A percentile compares a stretch with the other conserved stretches of the same genome.
Evolutionary conservation across 2,329 filamentous ascomycete genomes (phyloP).

Genomic region (Fusarium chlamydosporum): DNA sequence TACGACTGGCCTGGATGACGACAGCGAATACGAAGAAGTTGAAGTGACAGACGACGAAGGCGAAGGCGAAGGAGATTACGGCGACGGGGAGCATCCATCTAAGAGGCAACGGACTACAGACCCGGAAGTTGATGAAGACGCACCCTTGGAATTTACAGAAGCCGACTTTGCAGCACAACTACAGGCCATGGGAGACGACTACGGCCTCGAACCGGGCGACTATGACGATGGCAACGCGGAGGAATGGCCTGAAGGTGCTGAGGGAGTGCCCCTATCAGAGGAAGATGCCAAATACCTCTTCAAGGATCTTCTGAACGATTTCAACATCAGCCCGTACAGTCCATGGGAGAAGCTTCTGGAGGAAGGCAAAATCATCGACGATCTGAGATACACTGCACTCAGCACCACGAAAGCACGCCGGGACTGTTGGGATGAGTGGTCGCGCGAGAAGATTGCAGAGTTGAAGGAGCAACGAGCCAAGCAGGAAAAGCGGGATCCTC

Average conservation of each 20-base stretch:
- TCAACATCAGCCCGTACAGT: conserved; percentile 85
- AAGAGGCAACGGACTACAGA: conserved; percentile 77
- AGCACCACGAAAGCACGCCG: conserved; percentile 84
- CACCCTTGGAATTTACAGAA: conserved; percentile 85
- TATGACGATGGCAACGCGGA: conserved; percentile 76
- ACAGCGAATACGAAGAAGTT: conserved; percentile 72
- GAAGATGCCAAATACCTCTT: conserved; percentile 85
- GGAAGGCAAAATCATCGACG: conserved; percentile 84
- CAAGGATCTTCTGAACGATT: conserved; percentile 87
- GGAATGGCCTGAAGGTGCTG: conserved; percentile 78
- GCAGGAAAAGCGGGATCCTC: conserved; percentile 85
- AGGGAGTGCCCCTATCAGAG: conserved; percentile 78
- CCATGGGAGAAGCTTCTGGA: conserved; percentile 93
- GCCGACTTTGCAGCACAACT: conserved; percentile 95
- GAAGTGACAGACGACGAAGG: conserved; percentile 67
- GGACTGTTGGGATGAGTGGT: conserved; percentile 89
- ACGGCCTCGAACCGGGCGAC: conserved; percentile 81
- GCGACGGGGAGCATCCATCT: conserved; percentile 61
- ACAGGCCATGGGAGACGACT: conserved; percentile 88
- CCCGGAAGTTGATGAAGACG: conserved; percentile 62
- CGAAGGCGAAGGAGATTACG: conserved; percentile 64
- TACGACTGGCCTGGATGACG: conserved; percentile 54
- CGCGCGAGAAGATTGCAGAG: conserved; percentile 78
- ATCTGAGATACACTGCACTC: conserved; percentile 87
- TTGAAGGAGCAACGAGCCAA: conserved; percentile 80